Conservation (phyloP, 106 monocot species). For the Dioscorea alata region DNA sequence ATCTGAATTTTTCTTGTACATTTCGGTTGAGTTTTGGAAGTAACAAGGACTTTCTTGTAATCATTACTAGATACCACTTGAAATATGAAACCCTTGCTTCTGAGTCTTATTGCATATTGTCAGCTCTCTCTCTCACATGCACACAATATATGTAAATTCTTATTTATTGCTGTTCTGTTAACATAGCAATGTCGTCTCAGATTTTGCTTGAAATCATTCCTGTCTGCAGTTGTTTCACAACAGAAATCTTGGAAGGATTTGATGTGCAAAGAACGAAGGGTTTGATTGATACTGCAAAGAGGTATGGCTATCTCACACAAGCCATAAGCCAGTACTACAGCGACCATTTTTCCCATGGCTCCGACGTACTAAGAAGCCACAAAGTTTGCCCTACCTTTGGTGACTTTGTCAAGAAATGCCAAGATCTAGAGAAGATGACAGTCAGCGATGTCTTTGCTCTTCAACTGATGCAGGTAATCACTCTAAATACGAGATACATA, state of each 20-base stretch:
- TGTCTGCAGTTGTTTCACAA: conserved; percentile 83
- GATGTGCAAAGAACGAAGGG: conserved; percentile 87
- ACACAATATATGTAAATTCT: too few relatives aligned
- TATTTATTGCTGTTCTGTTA: too few relatives aligned
- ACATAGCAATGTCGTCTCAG: too few relatives aligned
- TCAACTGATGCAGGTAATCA: conserved; percentile 94
- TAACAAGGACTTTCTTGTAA: too few relatives aligned
- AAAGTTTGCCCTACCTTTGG: conserved; percentile 48
- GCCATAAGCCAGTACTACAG: conserved; percentile 69
- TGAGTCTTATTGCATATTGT: too few relatives aligned
- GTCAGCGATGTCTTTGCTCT: conserved; percentile 85
- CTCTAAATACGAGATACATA: background rate
- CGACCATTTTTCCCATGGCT: conserved; percentile 24
- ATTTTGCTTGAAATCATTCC: background rate
- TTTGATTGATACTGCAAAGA: conserved; percentile 71
- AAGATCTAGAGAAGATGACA: conserved; percentile 72
- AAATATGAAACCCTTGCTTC: too few relatives aligned
- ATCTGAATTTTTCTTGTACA: too few relatives aligned
- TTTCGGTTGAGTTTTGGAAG: too few relatives aligned
- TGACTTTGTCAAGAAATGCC: conserved; percentile 74
- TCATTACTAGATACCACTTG: too few relatives aligned
- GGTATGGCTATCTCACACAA: conserved; percentile 76
- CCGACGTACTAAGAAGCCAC: conserved; percentile 1
- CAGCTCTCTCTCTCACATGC: background rate
- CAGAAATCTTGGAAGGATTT: conserved; percentile 97